Percentiles rank a stretch among this genome's conserved stretches.
Conservation (phyloP, 495 filamentous ascomycete genomes). For the Penicillium waksmanii region DNA sequence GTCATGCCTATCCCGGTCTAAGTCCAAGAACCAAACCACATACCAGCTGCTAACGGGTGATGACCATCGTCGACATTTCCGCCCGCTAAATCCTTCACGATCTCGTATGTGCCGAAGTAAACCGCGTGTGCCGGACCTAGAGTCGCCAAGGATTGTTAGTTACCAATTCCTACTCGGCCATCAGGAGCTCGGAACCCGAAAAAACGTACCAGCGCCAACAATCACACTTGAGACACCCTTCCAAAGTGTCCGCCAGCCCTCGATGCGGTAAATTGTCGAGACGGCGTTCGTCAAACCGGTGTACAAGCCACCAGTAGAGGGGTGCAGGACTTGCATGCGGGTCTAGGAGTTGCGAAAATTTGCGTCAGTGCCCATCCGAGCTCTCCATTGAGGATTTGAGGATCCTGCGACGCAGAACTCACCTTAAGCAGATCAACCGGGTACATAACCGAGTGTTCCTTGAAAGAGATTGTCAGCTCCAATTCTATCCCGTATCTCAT, state of each 20-base stretch:
- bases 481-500: neutral
- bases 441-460: conserved; percentile 96
- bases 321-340: conserved; percentile 94
- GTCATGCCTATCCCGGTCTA: neutral
- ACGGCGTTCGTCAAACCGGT: conserved; percentile 90
- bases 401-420: conserved; percentile 36
- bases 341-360: conserved; percentile 59
- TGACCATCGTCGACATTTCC: conserved; percentile 87
- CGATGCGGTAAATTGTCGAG: conserved; percentile 84
- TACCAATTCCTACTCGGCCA: conserved; percentile 5
- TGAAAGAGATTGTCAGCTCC: conserved; percentile 25
- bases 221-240: conserved; percentile 95
- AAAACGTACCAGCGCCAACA: conserved; percentile 78
- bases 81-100: conserved; percentile 93
- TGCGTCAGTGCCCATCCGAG: conserved; percentile 2
- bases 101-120: conserved; percentile 97
- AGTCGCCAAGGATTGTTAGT: conserved; percentile 30
- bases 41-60: conserved; percentile 91
- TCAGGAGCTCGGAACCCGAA: neutral
- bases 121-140: conserved; percentile 96
- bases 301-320: conserved; percentile 82
- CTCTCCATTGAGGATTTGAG: neutral
- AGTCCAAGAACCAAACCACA: conserved; percentile 20
- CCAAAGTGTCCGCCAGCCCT: conserved; percentile 92
- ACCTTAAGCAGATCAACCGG: conserved; percentile 98